A percentile compares a stretch with the other conserved stretches of the same genome.
These are phyloP conservation scores for Vaccinium macrocarpon DNA, from an alignment of 148 eudicot species.

Conservation along the genomic window DNA sequence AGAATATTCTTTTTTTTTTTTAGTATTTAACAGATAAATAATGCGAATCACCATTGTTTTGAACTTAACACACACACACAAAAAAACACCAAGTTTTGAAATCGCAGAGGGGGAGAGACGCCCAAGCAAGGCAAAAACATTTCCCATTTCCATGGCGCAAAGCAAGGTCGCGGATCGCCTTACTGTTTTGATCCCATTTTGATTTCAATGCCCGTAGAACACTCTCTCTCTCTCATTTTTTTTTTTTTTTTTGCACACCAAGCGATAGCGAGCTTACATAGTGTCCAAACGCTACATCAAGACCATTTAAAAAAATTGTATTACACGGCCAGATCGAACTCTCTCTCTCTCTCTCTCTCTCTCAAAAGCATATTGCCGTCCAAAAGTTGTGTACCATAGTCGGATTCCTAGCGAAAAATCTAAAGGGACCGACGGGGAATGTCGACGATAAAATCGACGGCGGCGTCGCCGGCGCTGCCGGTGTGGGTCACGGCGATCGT, in stretches of 20 bases:
- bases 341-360: background rate
- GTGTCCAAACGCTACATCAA: too few species aligned
- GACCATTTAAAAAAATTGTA: too few species aligned
- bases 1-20: background rate
- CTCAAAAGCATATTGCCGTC: too few species aligned
- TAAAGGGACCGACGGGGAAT: too few species aligned
- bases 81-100: background rate
- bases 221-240: background rate
- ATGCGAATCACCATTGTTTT: background rate
- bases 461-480: too few species aligned
- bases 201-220: background rate
- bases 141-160: background rate
- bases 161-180: background rate
- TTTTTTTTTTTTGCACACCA: too few species aligned
- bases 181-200: background rate
- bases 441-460: too few species aligned
- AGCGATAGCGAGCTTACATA: too few species aligned
- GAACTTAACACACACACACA: background rate
- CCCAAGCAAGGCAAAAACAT: background rate
- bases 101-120: background rate
- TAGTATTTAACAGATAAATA: background rate
- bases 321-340: too few species aligned
- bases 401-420: too few species aligned
- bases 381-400: too few species aligned
- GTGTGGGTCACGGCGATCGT: too few species aligned